Conservation (phyloP, 1,139 yeast species). For the Taiozyma sp. region DNA sequence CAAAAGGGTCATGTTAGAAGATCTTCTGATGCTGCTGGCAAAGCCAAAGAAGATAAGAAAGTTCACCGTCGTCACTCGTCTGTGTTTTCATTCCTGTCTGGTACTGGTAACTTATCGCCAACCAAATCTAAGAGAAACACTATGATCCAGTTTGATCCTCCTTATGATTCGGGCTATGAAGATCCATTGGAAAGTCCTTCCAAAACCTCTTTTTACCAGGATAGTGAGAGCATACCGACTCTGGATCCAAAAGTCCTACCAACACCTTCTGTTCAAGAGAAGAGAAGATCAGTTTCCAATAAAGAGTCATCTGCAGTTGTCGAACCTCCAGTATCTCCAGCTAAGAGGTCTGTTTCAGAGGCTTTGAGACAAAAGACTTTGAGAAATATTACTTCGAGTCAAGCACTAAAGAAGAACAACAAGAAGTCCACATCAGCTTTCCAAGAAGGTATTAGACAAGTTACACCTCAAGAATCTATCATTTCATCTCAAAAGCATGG, state of each 20-base stretch:
- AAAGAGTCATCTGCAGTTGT: constrained; percentile 24
- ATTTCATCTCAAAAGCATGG: constrained; percentile 78
- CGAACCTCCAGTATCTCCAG: constrained; percentile 5
- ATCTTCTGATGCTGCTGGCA: constrained; percentile 16
- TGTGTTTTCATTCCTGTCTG: constrained; percentile 39
- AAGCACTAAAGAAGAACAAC: constrained; percentile 34
- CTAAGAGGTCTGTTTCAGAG: constrained; percentile 41
- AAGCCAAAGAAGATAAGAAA: constrained; percentile 7
- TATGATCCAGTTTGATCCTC: not conserved
- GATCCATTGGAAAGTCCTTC: constrained; percentile 7
- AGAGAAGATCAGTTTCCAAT: constrained; percentile 36
- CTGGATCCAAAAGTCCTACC: constrained; percentile 11
- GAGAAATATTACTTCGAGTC: constrained; percentile 23
- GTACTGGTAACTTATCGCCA: constrained; percentile 10
- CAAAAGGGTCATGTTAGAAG: constrained; percentile 15
- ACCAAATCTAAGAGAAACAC: constrained; percentile 1
- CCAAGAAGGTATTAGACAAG: constrained; percentile 80
- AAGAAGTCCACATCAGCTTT: constrained; percentile 83
- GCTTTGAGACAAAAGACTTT: constrained; percentile 45
- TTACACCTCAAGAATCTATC: constrained; percentile 76
- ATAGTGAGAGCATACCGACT: constrained; percentile 8
- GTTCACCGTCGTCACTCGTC: constrained; percentile 38
- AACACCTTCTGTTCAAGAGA: constrained; percentile 13
- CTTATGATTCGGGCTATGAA: constrained; percentile 2
- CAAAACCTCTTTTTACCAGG: constrained; percentile 11